A percentile compares a stretch with the other conserved stretches of the same genome.
These are phyloP conservation scores for Scutellaria barbata DNA, from an alignment of 257 asterid species.

Conservation along the genomic window DNA sequence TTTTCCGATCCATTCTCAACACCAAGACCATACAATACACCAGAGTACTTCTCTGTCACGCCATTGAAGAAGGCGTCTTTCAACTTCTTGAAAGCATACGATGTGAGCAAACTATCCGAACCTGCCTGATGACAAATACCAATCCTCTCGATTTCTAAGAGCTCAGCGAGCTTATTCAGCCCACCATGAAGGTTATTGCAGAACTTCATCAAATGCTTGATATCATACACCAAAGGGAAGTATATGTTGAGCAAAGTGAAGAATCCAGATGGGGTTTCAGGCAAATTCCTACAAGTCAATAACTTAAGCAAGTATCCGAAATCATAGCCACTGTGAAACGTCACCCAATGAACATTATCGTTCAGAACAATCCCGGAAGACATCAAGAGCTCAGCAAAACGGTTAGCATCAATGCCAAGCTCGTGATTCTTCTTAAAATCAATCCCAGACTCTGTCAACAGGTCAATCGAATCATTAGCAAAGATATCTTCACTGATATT, in stretches of 20 bases:
- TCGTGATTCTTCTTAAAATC: constrained; percentile 46
- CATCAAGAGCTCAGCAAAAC: constrained; percentile 48
- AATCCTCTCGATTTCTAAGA: constrained; percentile 45
- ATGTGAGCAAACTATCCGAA: constrained; percentile 49
- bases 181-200: constrained; percentile 52
- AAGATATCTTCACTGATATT: constrained; percentile 43
- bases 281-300: constrained; percentile 42
- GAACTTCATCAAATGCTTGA: constrained; percentile 53
- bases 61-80: constrained; percentile 45
- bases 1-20: constrained; percentile 45
- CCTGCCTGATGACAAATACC: constrained; percentile 54
- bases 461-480: constrained; percentile 46
- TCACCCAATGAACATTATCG: constrained; percentile 42
- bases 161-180: constrained; percentile 47
- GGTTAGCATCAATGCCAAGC: constrained; percentile 43
- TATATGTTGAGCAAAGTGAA: constrained; percentile 41
- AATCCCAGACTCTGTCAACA: constrained; percentile 44
- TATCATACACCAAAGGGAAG: constrained; percentile 47
- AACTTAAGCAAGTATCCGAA: constrained; percentile 49
- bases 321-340: constrained; percentile 51
- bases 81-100: constrained; percentile 44
- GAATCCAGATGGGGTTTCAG: constrained; percentile 38
- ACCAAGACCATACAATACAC: constrained; percentile 49
- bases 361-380: constrained; percentile 50
- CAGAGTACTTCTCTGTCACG: constrained; percentile 42